Conservation (phyloP, 305 asterid genomes). For the Fraxinus albicans region DNA sequence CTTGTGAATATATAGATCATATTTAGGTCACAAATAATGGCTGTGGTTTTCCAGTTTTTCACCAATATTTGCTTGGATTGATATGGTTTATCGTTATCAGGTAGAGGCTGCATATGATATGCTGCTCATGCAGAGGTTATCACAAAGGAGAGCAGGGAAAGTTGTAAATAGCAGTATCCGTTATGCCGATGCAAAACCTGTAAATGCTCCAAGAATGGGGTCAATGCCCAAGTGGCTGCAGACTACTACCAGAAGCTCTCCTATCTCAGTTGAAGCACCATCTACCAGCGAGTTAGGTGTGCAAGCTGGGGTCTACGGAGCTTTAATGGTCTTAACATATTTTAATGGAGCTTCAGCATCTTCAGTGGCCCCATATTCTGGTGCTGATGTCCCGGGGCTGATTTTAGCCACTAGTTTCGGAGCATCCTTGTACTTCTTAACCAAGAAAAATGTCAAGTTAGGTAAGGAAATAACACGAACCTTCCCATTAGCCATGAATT, state of each 20-base stretch:
- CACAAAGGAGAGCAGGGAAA: conserved; percentile 90
- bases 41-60: conserved; percentile 11
- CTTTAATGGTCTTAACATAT: conserved; percentile 81
- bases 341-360: conserved; percentile 80
- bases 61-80: conserved; percentile 18
- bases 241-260: conserved; percentile 50
- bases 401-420: conserved; percentile 93
- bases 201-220: conserved; percentile 52
- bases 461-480: conserved; percentile 50
- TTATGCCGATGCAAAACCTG: conserved; percentile 89
- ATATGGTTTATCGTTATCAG: conserved; percentile 42
- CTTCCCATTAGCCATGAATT: conserved; percentile 3
- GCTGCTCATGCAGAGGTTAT: conserved; percentile 92
- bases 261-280: conserved; percentile 76
- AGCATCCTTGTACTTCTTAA: conserved; percentile 93
- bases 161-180: conserved; percentile 74
- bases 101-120: conserved; percentile 97
- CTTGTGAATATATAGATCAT: neutral
- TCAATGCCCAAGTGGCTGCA: conserved; percentile 92
- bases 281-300: conserved; percentile 78
- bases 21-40: neutral
- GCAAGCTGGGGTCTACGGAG: conserved; percentile 97
- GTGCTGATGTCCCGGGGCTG: conserved; percentile 94
- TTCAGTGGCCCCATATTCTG: conserved; percentile 53
- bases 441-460: conserved; percentile 84